These are phyloP conservation scores for Pichia gijzeniarum DNA, from an alignment of 805 yeast genomes.

Conservation along the genomic window DNA sequence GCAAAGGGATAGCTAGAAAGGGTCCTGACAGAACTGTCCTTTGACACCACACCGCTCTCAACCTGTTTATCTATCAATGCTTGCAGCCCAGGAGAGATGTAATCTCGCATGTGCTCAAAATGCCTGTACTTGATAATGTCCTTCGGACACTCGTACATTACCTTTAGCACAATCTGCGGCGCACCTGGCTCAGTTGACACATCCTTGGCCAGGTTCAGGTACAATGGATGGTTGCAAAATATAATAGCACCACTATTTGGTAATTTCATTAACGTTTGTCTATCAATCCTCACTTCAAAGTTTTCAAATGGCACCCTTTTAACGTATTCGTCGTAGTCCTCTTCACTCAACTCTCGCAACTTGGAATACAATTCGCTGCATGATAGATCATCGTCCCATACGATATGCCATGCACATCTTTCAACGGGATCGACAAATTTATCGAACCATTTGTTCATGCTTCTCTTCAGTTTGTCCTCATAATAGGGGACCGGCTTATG, in stretches of 20 bases:
- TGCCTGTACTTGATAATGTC: constrained; percentile 41
- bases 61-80: background rate
- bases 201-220: constrained; percentile 33
- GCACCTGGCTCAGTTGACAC: constrained; percentile 43
- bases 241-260: constrained; percentile 34
- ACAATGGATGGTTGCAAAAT: constrained; percentile 29
- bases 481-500: constrained; percentile 45
- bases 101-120: constrained; percentile 37
- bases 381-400: constrained; percentile 40
- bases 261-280: constrained; percentile 40
- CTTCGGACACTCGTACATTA: constrained; percentile 40
- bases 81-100: constrained; percentile 20
- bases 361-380: constrained; percentile 27
- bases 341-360: constrained; percentile 33
- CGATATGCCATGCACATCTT: constrained; percentile 44
- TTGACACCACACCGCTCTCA: background rate
- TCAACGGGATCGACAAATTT: constrained; percentile 40
- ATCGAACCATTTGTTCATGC: constrained; percentile 47
- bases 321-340: constrained; percentile 27
- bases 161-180: constrained; percentile 37
- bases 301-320: constrained; percentile 32
- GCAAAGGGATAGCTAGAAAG: background rate
- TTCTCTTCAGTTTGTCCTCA: constrained; percentile 37
- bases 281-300: constrained; percentile 41
- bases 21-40: background rate